Conservation (phyloP, 768 basidiomycete genomes). For the Tricholoma terreum region DNA sequence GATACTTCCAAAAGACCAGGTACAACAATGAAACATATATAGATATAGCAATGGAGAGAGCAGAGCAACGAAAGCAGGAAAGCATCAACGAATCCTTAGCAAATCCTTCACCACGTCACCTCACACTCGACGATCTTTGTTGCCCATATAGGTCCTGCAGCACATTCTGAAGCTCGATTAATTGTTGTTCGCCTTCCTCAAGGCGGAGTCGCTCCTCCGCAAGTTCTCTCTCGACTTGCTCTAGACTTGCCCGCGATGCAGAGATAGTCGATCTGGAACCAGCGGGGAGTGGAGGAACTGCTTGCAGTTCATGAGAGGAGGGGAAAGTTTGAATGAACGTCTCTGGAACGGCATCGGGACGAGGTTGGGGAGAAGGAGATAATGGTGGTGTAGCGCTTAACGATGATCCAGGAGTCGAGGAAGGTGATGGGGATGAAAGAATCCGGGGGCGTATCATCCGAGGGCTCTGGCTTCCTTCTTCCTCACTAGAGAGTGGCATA, state of each 20-base stretch:
- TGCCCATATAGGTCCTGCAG: background rate
- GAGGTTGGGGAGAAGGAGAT: background rate
- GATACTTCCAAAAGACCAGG: too few species aligned
- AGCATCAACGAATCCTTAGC: background rate
- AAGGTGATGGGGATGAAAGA: background rate
- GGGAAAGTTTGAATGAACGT: background rate
- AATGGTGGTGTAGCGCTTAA: background rate
- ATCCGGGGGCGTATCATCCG: conserved; percentile 4
- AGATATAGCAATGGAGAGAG: background rate
- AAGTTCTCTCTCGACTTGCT: background rate
- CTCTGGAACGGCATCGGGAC: background rate
- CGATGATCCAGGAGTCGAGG: background rate
- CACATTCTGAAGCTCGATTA: background rate
- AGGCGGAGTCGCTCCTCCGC: background rate
- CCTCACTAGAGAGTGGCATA: background rate
- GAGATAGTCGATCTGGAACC: background rate
- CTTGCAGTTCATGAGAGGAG: background rate
- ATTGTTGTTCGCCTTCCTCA: background rate
- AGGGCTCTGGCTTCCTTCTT: background rate
- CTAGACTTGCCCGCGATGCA: background rate
- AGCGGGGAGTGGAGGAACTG: background rate
- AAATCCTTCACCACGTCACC: background rate
- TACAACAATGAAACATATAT: too few species aligned
- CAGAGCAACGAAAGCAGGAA: background rate
- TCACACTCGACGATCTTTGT: background rate